Conservation (phyloP, 352 stramenopile genomes). For the Peronosclerospora sorghi region DNA sequence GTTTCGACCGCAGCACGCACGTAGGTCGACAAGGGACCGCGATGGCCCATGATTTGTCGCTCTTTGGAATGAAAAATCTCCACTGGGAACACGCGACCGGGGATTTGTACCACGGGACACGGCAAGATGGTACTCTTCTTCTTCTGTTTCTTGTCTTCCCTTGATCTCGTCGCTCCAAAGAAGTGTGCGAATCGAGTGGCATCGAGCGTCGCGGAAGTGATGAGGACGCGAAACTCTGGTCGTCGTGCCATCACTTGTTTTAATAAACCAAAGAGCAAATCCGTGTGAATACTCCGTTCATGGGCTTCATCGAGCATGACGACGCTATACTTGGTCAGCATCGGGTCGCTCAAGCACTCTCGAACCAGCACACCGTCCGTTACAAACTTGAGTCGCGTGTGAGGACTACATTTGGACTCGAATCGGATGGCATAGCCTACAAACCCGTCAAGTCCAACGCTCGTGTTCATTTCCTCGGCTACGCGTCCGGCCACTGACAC, state of each 20-base stretch:
- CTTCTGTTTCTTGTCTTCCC: neutral
- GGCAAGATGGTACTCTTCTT: conserved; percentile 10
- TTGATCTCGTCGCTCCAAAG: conserved; percentile 31
- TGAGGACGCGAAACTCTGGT: conserved; percentile 86
- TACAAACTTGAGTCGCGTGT: conserved; percentile 77
- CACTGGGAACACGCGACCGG: conserved; percentile 88
- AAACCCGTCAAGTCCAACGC: conserved; percentile 18
- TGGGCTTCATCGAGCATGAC: conserved; percentile 97
- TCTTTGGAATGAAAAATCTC: conserved; percentile 89
- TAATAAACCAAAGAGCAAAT: conserved; percentile 95
- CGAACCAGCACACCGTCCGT: conserved; percentile 74
- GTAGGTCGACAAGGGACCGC: conserved; percentile 54
- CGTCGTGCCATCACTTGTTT: conserved; percentile 55
- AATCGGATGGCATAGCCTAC: conserved; percentile 98
- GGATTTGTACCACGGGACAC: conserved; percentile 84
- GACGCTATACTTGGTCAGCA: conserved; percentile 72
- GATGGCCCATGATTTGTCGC: conserved; percentile 58
- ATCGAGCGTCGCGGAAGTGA: conserved; percentile 90
- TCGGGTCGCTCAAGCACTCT: conserved; percentile 68
- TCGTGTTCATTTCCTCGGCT: conserved; percentile 89
- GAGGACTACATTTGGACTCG: conserved; percentile 77
- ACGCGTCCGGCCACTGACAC: conserved; percentile 96
- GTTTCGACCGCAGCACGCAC: conserved; percentile 60
- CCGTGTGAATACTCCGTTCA: conserved; percentile 96
- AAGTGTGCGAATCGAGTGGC: conserved; percentile 80